These are phyloP conservation scores for Fusarium longipes DNA, from an alignment of 2,329 filamentous ascomycete genomes.

Conservation along the genomic window DNA sequence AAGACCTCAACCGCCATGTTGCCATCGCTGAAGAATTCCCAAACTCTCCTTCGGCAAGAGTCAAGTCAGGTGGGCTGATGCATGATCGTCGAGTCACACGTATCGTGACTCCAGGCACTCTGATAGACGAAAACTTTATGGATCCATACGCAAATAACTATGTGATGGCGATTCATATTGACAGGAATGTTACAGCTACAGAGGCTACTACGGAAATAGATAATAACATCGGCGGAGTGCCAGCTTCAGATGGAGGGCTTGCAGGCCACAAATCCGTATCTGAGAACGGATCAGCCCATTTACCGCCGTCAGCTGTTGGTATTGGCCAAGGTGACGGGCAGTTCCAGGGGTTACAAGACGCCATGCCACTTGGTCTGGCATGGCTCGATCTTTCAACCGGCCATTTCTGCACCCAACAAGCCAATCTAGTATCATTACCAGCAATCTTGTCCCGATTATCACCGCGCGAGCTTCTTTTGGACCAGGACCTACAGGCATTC, in stretches of 20 bases:
- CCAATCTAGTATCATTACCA: slow-evolving; percentile 76
- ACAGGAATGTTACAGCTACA: background rate
- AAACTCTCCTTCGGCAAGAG: slow-evolving; percentile 74
- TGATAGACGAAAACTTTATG: slow-evolving; percentile 98
- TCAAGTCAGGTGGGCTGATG: slow-evolving; percentile 80
- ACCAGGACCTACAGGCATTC: slow-evolving; percentile 69
- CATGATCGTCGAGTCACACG: slow-evolving; percentile 88
- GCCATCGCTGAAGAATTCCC: slow-evolving; percentile 94
- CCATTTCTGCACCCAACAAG: slow-evolving; percentile 87
- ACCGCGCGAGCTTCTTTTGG: slow-evolving; percentile 86
- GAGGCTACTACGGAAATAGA: slow-evolving; percentile 49
- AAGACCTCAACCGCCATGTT: slow-evolving; percentile 90
- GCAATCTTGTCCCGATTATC: slow-evolving; percentile 85
- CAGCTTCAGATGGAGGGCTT: slow-evolving; percentile 18
- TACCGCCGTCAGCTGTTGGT: slow-evolving; percentile 37
- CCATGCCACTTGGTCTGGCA: slow-evolving; percentile 75
- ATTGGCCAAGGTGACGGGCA: slow-evolving; percentile 28
- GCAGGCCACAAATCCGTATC: slow-evolving; percentile 32
- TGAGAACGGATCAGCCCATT: slow-evolving; percentile 34
- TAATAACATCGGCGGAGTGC: slow-evolving; percentile 69
- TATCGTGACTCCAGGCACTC: slow-evolving; percentile 91
- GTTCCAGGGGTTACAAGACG: slow-evolving; percentile 29
- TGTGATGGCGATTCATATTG: slow-evolving; percentile 78
- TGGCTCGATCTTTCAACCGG: slow-evolving; percentile 97
- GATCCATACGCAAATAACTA: slow-evolving; percentile 95